These are phyloP conservation scores for Antrodiella citrinella DNA, from an alignment of 768 basidiomycete species.

Conservation along the genomic window DNA sequence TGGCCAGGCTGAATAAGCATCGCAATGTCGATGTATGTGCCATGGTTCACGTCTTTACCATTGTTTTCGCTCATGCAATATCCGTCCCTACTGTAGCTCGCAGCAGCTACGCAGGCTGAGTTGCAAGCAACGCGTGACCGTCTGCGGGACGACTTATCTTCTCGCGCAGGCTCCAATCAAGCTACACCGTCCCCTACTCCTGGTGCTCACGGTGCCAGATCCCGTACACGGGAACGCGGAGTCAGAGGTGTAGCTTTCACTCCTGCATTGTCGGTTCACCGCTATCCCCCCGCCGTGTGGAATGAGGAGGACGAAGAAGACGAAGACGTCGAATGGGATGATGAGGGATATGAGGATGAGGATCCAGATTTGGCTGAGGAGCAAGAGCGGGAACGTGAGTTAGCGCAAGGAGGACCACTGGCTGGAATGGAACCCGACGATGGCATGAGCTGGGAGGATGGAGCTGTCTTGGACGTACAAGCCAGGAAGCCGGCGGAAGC, in stretches of 20 bases:
- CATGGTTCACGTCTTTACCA: neutral
- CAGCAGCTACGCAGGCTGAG: conserved; percentile 67
- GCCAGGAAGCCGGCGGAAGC: conserved; percentile 6
- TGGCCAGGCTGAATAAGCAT: conserved; percentile 94
- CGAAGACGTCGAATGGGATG: conserved; percentile 55
- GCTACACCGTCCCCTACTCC: conserved; percentile 43
- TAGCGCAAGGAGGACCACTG: conserved; percentile 16
- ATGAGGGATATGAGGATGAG: conserved; percentile 62
- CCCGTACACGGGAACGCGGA: conserved; percentile 25
- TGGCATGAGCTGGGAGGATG: conserved; percentile 84
- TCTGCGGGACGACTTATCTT: conserved; percentile 41
- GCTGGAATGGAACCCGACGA: conserved; percentile 62
- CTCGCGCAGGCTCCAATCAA: conserved; percentile 39
- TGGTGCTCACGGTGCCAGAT: conserved; percentile 20
- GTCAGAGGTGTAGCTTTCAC: conserved; percentile 59
- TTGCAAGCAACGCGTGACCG: conserved; percentile 43
- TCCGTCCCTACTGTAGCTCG: conserved; percentile 43
- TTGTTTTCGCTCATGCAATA: conserved; percentile 1
- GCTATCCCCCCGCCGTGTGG: conserved; percentile 81
- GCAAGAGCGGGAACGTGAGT: conserved; percentile 35
- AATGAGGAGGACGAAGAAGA: conserved; percentile 64
- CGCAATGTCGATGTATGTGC: conserved; percentile 87
- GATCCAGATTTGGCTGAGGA: conserved; percentile 55
- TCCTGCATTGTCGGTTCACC: conserved; percentile 53
- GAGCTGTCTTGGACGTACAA: conserved; percentile 41